Conservation (phyloP, 192 early-diverging fungal genomes). For the Backusella psychrophila region DNA sequence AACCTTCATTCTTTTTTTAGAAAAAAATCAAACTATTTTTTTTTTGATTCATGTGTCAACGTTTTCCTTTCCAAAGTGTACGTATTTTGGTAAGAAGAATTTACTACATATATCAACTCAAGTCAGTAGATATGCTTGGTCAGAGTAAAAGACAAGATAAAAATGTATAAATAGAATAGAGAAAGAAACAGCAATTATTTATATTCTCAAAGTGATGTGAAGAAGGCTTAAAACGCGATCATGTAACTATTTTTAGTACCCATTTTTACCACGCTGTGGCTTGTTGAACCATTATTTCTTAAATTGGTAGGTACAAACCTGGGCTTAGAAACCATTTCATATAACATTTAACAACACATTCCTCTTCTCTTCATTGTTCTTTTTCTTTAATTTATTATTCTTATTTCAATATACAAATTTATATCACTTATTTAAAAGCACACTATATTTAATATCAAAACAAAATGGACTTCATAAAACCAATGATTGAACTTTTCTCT, state of each 20-base stretch:
- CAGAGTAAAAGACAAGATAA: not conserved
- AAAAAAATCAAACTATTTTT: not conserved
- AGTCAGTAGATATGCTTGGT: not conserved
- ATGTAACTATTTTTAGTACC: not conserved
- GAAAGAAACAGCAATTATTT: not conserved
- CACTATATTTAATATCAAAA: not conserved
- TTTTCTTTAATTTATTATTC: not conserved
- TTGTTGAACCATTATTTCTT: not conserved
- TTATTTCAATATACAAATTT: not conserved
- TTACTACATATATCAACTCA: not conserved
- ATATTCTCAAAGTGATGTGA: not conserved
- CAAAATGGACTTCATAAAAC: not conserved
- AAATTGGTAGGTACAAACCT: not conserved
- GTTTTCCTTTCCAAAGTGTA: not conserved
- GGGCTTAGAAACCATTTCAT: constrained; percentile 2
- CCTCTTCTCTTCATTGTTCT: not conserved
- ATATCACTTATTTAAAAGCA: not conserved
- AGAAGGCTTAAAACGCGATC: not conserved
- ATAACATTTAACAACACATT: not conserved
- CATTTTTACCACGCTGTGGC: constrained; percentile 2
- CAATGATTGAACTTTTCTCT: not conserved
- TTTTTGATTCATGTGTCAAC: not conserved
- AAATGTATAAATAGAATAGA: not conserved
- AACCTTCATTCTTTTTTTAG: not conserved
- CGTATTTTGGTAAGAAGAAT: not conserved